A percentile compares a stretch with the other conserved stretches of the same genome.
Conservation (phyloP, 148 eudicot genomes). For the Rhododendron ovatum region DNA sequence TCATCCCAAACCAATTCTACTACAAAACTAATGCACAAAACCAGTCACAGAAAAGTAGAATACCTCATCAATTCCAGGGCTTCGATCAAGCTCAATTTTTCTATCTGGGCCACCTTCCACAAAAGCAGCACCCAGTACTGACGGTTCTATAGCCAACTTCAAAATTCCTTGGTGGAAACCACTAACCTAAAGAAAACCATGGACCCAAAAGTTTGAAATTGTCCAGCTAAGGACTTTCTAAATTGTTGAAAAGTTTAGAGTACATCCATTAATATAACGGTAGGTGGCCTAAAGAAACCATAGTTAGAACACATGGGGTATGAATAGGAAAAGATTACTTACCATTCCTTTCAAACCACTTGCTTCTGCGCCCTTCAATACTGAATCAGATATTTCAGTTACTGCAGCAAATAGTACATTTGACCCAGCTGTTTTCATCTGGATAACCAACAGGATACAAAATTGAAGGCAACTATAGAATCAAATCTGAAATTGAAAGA, state of each 20-base stretch:
- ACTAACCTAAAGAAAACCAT: constrained; percentile 42
- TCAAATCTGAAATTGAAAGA: background rate
- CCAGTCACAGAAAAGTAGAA: background rate
- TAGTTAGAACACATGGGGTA: background rate
- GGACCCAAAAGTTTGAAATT: background rate
- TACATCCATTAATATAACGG: background rate
- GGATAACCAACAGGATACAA: constrained; percentile 23
- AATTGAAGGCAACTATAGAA: constrained; percentile 15
- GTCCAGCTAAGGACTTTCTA: background rate
- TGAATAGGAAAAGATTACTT: background rate
- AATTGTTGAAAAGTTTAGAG: background rate
- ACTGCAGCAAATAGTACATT: constrained; percentile 86
- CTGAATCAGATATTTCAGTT: constrained; percentile 91
- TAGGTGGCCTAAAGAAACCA: background rate
- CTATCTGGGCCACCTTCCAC: constrained; percentile 98
- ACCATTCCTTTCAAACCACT: constrained; percentile 97
- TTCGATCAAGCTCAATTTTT: constrained; percentile 78
- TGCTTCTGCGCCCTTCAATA: constrained; percentile 92
- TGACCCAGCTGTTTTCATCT: constrained; percentile 88
- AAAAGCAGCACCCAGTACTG: constrained; percentile 81
- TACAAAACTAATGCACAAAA: background rate
- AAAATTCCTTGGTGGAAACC: constrained; percentile 96
- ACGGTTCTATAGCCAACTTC: constrained; percentile 94
- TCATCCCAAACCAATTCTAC: background rate
- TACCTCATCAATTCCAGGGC: constrained; percentile 98